phyloP scores from a whole-genome alignment of 805 yeast species.

The Spencermartinsiella europaea region DNA sequence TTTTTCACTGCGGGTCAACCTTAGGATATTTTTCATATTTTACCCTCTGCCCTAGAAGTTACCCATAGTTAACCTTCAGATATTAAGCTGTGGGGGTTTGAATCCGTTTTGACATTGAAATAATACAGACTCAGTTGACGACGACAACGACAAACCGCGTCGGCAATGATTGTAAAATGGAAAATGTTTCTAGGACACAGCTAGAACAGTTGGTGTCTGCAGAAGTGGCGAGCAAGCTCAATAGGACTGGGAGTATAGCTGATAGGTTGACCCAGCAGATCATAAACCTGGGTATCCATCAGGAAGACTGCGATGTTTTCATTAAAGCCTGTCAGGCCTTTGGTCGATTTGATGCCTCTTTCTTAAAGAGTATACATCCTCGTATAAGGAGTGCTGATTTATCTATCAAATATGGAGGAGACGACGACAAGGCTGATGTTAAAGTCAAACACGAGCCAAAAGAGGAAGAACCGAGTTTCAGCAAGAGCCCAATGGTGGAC shows the following conservation, averaged over 20 bases:
- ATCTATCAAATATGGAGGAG: slow-evolving; percentile 1
- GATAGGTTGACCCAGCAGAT: slow-evolving; percentile 19
- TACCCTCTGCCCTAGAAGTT: too few relatives aligned
- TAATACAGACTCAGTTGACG: too few relatives aligned
- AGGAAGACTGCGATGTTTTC: slow-evolving; percentile 15
- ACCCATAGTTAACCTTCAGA: too few relatives aligned
- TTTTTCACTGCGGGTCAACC: too few relatives aligned
- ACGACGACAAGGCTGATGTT: slow-evolving; percentile 1
- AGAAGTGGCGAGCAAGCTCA: slow-evolving; percentile 22
- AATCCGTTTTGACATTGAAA: too few relatives aligned
- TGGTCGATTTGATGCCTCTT: slow-evolving; percentile 24
- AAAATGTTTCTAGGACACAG: not conserved
- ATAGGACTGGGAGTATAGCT: slow-evolving; percentile 17
- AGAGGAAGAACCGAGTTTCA: not conserved
- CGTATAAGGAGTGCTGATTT: slow-evolving; percentile 3
- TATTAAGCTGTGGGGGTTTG: too few relatives aligned
- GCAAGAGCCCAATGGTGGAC: not conserved
- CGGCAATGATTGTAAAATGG: too few relatives aligned
- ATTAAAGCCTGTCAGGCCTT: slow-evolving; percentile 21
- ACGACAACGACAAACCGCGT: too few relatives aligned
- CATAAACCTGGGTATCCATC: slow-evolving; percentile 16
- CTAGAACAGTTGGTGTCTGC: not conserved
- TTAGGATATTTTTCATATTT: too few relatives aligned
- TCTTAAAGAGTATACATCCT: slow-evolving; percentile 18
- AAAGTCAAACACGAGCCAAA: not conserved